Evolutionary conservation across 1,139 yeast species (phyloP).

Genomic region (Hanseniaspora sp.): DNA sequence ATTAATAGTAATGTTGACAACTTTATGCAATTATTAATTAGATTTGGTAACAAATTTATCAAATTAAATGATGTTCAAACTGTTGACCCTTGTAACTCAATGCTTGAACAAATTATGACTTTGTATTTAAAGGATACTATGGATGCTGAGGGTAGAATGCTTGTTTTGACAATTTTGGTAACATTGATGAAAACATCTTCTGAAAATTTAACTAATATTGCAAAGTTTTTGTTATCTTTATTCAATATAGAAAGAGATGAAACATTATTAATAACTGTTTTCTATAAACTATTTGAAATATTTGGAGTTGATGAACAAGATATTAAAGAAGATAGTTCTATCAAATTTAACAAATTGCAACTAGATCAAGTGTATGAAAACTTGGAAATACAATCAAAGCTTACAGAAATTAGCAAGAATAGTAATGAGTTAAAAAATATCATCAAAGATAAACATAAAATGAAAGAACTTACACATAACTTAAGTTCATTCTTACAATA

Average conservation of each 20-base stretch:
- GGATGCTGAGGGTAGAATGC: conserved; percentile 1
- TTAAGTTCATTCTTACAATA: conserved; percentile 9
- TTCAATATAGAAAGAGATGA: conserved; percentile 7
- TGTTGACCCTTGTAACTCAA: conserved; percentile 1
- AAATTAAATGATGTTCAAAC: conserved; percentile 5
- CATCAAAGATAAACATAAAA: conserved; percentile 7
- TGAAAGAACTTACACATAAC: conserved; percentile 6
- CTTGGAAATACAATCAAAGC: conserved; percentile 4
- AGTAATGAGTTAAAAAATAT: neutral
- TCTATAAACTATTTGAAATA: conserved; percentile 10
- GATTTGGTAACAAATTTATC: conserved; percentile 3
- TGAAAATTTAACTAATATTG: conserved; percentile 1
- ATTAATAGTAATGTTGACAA: neutral
- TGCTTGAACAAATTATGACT: conserved; percentile 14
- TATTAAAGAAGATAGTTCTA: neutral
- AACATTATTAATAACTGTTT: conserved; percentile 1
- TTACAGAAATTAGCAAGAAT: neutral
- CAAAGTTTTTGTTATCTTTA: conserved; percentile 7
- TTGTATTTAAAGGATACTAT: conserved; percentile 4
- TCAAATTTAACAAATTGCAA: conserved; percentile 6
- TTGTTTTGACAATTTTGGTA: neutral
- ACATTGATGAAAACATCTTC: conserved; percentile 1
- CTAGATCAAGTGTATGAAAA: conserved; percentile 11
- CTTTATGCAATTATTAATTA: conserved; percentile 1
- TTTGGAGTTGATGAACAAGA: conserved; percentile 15